Conservation (phyloP, 73 alveolate genomes). For the Stentor coeruleus region DNA sequence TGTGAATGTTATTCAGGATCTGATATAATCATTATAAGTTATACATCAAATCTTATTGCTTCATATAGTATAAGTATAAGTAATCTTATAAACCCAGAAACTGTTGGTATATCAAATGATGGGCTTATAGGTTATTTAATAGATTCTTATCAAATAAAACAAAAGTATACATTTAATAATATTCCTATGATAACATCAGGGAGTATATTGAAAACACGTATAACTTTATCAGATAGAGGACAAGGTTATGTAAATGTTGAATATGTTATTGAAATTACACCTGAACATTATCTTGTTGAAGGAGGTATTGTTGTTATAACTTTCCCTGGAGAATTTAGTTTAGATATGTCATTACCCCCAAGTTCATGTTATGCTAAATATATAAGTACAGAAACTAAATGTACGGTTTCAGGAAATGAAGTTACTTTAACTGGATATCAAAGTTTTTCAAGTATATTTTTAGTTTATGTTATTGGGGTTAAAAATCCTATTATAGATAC, state of each 20-base stretch:
- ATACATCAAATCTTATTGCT: neutral
- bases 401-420: neutral
- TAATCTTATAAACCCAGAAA: conserved; percentile 5
- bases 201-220: neutral
- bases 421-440: conserved; percentile 5
- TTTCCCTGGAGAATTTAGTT: conserved; percentile 34
- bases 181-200: neutral
- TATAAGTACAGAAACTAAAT: neutral
- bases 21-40: conserved; percentile 3
- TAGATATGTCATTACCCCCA: conserved; percentile 24
- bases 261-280: conserved; percentile 25
- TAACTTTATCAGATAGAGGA: conserved; percentile 13
- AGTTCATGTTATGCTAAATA: conserved; percentile 26
- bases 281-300: conserved; percentile 27
- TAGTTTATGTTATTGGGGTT: neutral
- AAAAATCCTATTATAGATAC: conserved; percentile 20
- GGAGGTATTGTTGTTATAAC: conserved; percentile 35
- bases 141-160: neutral
- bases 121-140: neutral
- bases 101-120: neutral
- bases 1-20: neutral
- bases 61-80: neutral
- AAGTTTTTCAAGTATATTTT: neutral
- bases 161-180: neutral
- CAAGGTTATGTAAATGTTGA: conserved; percentile 35